Base-by-base conservation (phyloP, 768 basidiomycete genomes). In the Mrakia frigida region DNA sequence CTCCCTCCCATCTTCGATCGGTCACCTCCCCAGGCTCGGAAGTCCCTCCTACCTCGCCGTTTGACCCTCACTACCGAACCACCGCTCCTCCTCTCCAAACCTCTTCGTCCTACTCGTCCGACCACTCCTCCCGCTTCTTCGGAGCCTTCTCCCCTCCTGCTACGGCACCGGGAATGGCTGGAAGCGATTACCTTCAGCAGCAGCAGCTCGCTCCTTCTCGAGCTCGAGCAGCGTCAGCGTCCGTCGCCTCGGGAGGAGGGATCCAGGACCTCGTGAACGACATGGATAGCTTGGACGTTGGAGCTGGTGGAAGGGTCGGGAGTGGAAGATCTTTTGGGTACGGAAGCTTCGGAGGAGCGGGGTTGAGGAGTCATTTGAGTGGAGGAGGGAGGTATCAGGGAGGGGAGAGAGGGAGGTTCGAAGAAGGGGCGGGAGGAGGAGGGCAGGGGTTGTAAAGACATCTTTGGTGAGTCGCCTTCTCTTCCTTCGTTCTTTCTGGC, bases 161-260 rank as follows among this genome's bases (percentile, higher is more conserved):
- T 23, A 77, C 76, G 31, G 76, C 76, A 21, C 76, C 76, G 3
- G 70, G 70, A 11, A 67, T 73, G 43, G 39, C 52, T 14, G 41
- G 63, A 31, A 9, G 33, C 28, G 76, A 77, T 67, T 77, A 77
- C 71, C 76, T 77, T 2, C 75, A 76, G 71, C 75, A 76, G 52
- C 70, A 73, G 63, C 71, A 77, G 50, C 61, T 73, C 28, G 33
- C 72, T 7, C 68, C 75, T 0, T 52, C 70, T 2, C 50, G 76
- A 33, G 53, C 71, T 4, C 61, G 76, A 56, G 76, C 76, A 2
- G 76, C 76, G 21, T 77, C 76, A 0, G 76, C 71, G 46, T 77
- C 76, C 52, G 70, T 73, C n/a, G 71, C 73, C 50, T 31, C 25
- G 13, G 65, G 76, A 10, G 63, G 76, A 11, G 52, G 35, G 23